Percentiles rank a stretch among this genome's conserved stretches.
phyloP scores from a whole-genome alignment of 768 basidiomycete genomes.

The Hygrophoropsis aurantiaca region DNA sequence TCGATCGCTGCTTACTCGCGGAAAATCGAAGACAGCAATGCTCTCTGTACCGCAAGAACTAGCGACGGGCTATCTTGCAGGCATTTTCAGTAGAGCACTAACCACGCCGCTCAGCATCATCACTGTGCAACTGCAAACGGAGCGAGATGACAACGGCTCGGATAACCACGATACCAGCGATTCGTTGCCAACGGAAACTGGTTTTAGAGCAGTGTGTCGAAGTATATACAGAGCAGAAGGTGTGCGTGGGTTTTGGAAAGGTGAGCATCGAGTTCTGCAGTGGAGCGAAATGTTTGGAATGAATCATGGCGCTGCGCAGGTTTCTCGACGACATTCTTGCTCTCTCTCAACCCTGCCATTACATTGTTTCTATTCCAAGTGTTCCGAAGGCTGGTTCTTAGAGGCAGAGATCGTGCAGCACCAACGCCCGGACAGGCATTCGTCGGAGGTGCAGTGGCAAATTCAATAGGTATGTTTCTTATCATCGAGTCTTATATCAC shows the following conservation, averaged over 20 bases:
- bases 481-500: neutral
- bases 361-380: slow-evolving; percentile 55
- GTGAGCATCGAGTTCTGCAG: slow-evolving; percentile 24
- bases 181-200: slow-evolving; percentile 14
- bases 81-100: slow-evolving; percentile 53
- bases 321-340: slow-evolving; percentile 47
- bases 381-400: slow-evolving; percentile 39
- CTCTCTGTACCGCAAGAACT: slow-evolving; percentile 45
- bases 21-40: slow-evolving; percentile 21
- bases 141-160: slow-evolving; percentile 34
- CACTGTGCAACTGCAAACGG: slow-evolving; percentile 53
- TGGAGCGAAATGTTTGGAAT: neutral
- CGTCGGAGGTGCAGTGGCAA: slow-evolving; percentile 55
- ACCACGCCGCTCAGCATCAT: slow-evolving; percentile 57
- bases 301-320: slow-evolving; percentile 29
- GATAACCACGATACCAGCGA: slow-evolving; percentile 11
- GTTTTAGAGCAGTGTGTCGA: slow-evolving; percentile 27
- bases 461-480: slow-evolving; percentile 40
- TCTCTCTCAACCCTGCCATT: slow-evolving; percentile 58
- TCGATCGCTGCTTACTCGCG: slow-evolving; percentile 38
- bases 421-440: slow-evolving; percentile 49
- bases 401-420: slow-evolving; percentile 22
- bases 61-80: slow-evolving; percentile 54
- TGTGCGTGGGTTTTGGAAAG: slow-evolving; percentile 55
- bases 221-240: slow-evolving; percentile 50